These are phyloP conservation scores for Podospora comata DNA, from an alignment of 495 filamentous ascomycete genomes.

Conservation along the genomic window DNA sequence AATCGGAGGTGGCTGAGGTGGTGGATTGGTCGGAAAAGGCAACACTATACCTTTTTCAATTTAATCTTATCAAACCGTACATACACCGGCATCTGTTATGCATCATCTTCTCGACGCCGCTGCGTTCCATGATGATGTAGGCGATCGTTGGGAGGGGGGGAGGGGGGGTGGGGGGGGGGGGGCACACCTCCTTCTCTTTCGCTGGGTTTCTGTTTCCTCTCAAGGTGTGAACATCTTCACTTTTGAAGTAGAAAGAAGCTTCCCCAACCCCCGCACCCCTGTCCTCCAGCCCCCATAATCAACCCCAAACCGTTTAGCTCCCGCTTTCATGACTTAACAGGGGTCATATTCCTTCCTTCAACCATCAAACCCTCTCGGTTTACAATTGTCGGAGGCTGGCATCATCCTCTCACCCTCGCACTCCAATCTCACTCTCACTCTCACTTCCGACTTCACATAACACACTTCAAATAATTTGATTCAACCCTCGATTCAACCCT, in stretches of 20 bases:
- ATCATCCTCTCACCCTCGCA: neutral
- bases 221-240: no score
- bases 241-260: neutral
- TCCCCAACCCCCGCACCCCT: constrained; percentile 4
- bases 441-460: neutral
- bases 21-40: neutral
- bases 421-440: neutral
- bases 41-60: no score
- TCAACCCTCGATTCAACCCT: neutral
- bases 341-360: neutral
- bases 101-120: no score
- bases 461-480: neutral
- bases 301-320: constrained; percentile 10
- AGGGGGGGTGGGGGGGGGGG: no score
- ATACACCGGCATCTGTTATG: no score
- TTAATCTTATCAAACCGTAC: no score
- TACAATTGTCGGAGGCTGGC: neutral
- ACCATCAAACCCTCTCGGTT: neutral
- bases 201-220: no score
- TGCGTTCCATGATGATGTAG: no score
- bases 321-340: neutral
- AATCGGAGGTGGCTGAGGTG: neutral
- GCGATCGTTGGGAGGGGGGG: no score
- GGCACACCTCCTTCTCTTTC: neutral
- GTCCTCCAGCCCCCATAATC: neutral